A percentile compares a stretch with the other conserved stretches of the same genome.
These are phyloP conservation scores for Aspergillus eucalypticola DNA, from an alignment of 2,329 filamentous ascomycete species.

Conservation along the genomic window DNA sequence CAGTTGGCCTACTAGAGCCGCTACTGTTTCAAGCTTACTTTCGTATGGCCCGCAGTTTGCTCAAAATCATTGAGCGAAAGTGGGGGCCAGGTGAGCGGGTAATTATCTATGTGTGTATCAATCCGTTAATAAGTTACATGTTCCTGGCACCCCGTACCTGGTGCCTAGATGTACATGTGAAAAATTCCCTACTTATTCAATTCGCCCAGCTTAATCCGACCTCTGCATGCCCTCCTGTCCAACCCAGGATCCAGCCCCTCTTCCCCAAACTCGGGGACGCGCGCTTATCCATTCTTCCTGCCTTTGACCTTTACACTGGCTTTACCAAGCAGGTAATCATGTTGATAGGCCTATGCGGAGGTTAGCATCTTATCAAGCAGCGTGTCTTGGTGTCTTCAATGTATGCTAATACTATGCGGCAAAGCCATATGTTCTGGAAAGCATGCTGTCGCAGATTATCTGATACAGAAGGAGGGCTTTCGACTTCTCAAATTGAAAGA, in stretches of 20 bases:
- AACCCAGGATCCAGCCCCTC: not conserved
- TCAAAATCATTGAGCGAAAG: too few relatives aligned
- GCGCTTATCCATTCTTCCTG: not conserved
- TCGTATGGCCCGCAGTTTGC: too few relatives aligned
- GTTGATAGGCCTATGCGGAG: conserved; percentile 54
- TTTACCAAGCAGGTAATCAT: conserved; percentile 35
- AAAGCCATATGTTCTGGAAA: conserved; percentile 92
- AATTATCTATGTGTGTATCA: not conserved
- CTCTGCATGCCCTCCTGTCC: not conserved
- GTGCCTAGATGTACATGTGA: not conserved
- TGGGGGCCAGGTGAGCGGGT: too few relatives aligned
- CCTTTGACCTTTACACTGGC: not conserved
- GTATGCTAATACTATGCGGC: conserved; percentile 17
- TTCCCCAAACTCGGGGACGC: not conserved
- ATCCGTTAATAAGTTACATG: not conserved
- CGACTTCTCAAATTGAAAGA: conserved; percentile 64
- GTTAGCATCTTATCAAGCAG: conserved; percentile 30
- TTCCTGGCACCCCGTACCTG: not conserved
- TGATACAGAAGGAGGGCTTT: conserved; percentile 82
- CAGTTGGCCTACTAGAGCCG: too few relatives aligned
- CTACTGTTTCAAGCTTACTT: too few relatives aligned
- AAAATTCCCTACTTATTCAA: not conserved
- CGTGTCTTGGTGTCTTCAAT: not conserved
- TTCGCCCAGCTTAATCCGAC: not conserved
- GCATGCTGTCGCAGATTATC: conserved; percentile 81